These are phyloP conservation scores for Nannizziopsis arthrosporioides DNA, from an alignment of 2,329 filamentous ascomycete species.

Conservation along the genomic window DNA sequence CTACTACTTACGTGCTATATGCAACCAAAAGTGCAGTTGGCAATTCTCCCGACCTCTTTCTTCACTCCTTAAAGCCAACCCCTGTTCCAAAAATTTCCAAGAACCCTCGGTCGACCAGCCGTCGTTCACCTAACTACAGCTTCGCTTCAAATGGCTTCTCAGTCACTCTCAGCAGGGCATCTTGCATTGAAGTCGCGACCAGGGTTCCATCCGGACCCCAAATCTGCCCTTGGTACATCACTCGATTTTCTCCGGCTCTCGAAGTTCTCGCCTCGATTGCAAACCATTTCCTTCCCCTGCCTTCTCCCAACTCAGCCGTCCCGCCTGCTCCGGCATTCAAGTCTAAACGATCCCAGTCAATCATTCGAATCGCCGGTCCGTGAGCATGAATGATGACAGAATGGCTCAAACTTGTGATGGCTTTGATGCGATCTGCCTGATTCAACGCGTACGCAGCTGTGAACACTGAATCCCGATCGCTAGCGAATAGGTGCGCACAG, in stretches of 20 bases:
- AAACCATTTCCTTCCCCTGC: constrained; percentile 32
- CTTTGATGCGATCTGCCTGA: constrained; percentile 28
- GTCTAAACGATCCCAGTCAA: constrained; percentile 24
- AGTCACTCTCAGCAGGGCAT: constrained; percentile 18
- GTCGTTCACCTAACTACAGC: neutral
- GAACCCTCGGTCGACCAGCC: no score
- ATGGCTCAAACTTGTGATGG: constrained; percentile 39
- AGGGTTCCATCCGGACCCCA: constrained; percentile 35
- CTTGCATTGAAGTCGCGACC: constrained; percentile 40
- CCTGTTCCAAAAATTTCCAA: no score
- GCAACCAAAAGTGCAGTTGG: no score
- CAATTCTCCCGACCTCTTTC: no score
- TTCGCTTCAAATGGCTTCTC: neutral
- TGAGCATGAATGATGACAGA: constrained; percentile 40
- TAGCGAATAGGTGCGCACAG: constrained; percentile 47
- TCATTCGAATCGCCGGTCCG: constrained; percentile 32
- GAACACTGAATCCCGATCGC: constrained; percentile 45
- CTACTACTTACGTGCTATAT: no score
- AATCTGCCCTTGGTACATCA: constrained; percentile 37
- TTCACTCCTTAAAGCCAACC: no score
- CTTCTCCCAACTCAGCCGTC: constrained; percentile 17
- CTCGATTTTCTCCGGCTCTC: constrained; percentile 36
- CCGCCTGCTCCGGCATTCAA: neutral
- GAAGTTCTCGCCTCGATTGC: constrained; percentile 40
- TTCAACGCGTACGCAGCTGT: constrained; percentile 42